These are phyloP conservation scores for Sclerospora graminicola DNA, from an alignment of 352 stramenopile genomes.

Conservation along the genomic window DNA sequence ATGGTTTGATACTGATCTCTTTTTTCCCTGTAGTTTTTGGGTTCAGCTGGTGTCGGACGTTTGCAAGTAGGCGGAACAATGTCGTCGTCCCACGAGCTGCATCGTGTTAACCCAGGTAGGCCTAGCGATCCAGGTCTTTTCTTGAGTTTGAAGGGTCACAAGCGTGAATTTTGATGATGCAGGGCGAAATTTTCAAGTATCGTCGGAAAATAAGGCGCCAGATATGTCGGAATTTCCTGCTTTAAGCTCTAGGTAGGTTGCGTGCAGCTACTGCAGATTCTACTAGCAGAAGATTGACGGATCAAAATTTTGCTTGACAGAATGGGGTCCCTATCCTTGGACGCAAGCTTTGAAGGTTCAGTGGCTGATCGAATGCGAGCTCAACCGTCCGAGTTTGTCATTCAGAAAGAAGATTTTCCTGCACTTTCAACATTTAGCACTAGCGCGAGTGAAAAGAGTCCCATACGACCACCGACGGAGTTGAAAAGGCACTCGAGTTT, in stretches of 20 bases:
- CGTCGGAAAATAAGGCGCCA: conserved; percentile 53
- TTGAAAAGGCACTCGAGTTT: conserved; percentile 66
- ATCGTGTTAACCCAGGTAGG: conserved; percentile 44
- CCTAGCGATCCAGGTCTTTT: too few relatives aligned
- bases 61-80: conserved; percentile 23
- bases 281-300: background rate
- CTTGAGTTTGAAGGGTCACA: background rate
- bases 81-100: conserved; percentile 35
- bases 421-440: conserved; percentile 61
- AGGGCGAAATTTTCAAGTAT: conserved; percentile 45
- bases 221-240: conserved; percentile 83
- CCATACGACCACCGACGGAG: conserved; percentile 28
- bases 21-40: conserved; percentile 34
- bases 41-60: conserved; percentile 21
- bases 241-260: conserved; percentile 40
- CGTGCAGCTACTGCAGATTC: too few relatives aligned
- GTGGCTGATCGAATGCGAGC: conserved; percentile 26
- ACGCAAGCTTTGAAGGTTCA: conserved; percentile 30
- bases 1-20: too few relatives aligned
- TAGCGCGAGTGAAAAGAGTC: conserved; percentile 37
- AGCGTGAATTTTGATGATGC: conserved; percentile 10
- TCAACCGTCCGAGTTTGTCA: conserved; percentile 69
- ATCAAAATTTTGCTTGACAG: conserved; percentile 13
- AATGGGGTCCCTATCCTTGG: conserved; percentile 50
- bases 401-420: conserved; percentile 83